Base-by-base conservation (phyloP, 2,329 filamentous ascomycete species). In the Penicillium sp. region DNA sequence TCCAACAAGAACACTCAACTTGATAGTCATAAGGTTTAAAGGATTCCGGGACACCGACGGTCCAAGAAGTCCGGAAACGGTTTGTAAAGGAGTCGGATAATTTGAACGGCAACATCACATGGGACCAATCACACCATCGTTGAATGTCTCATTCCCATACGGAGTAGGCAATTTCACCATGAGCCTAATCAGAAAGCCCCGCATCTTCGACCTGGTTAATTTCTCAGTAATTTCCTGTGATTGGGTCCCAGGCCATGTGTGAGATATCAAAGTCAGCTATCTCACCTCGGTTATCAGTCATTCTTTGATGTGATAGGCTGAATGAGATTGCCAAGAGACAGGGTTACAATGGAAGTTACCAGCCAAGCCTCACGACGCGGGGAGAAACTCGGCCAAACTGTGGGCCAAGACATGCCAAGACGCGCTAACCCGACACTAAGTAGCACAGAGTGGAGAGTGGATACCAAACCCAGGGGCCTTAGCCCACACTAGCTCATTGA, bases 331-430 rank as follows among this genome's bases (percentile, higher is more conserved):
- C 64, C 61, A 67, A 69, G 56, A 50, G 7, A 40, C 55, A 56
- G 56, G 59, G 66, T 67, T 68, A 60, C 67, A 69, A 46, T 60
- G 53, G 26, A 56, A 42, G 44, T 32, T 63, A 40, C 64, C 63
- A 61, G 65, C 65, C 66, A 67, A 67, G 62, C 26, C 29, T n/a
- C 34, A 50, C 50, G 24, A 45, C 46, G 52, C 38, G 53, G 46
- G 53, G 53, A 39, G 47, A 50, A 16, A 40, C 32, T 35, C 38
- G 49, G 24, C 13, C 18, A 42, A 29, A 29, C 11, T 32, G 38
- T 24, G 50, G 29, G 8, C 46, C 56, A 42, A 54, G 51, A 24
- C 22, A 18, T 31, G 49, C 59, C 59, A 60, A 61, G 53, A 4
- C 9, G 13, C 26, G 10, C 32, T 40, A 37, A 29, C 13, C 8